A percentile compares a stretch with the other conserved stretches of the same genome.
These are phyloP conservation scores for Alternaria triticimaculans DNA, from an alignment of 2,329 filamentous ascomycete species.

Conservation along the genomic window DNA sequence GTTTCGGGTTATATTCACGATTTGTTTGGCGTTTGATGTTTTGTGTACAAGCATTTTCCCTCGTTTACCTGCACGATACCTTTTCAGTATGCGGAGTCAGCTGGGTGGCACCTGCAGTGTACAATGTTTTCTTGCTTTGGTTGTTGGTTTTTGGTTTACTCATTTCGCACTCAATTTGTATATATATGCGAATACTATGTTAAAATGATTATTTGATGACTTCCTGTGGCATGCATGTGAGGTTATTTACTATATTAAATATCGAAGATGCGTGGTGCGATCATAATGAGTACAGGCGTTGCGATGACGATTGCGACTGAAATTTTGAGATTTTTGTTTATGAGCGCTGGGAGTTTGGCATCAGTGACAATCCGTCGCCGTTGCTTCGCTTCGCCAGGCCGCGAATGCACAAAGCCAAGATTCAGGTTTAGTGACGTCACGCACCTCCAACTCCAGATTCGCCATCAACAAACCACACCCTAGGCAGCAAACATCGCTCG, in stretches of 20 bases:
- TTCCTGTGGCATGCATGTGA: not conserved
- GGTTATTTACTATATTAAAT: not conserved
- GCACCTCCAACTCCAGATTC: slow-evolving; percentile 1
- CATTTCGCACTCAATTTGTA: slow-evolving; percentile 26
- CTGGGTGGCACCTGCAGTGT: slow-evolving; percentile 43
- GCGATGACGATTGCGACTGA: not conserved
- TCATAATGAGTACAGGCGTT: rapidly evolving
- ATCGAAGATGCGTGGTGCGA: not conserved
- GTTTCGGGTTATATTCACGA: slow-evolving; percentile 12
- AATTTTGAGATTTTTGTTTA: too few species aligned
- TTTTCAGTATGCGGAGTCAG: slow-evolving; percentile 42
- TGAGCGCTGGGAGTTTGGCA: not conserved
- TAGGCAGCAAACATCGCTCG: slow-evolving; percentile 4
- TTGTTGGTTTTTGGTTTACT: not conserved
- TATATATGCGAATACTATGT: slow-evolving; percentile 22
- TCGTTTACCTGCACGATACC: slow-evolving; percentile 47
- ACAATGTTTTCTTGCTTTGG: slow-evolving; percentile 14
- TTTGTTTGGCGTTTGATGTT: slow-evolving; percentile 17
- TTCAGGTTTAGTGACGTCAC: slow-evolving; percentile 14
- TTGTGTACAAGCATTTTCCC: slow-evolving; percentile 23
- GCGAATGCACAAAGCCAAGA: slow-evolving; percentile 10
- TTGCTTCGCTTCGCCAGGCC: not conserved
- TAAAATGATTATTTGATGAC: not conserved
- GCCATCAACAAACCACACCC: not conserved
- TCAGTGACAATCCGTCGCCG: not conserved